Conservation (phyloP, 768 basidiomycete species). For the Fomitopsis pulvina region DNA sequence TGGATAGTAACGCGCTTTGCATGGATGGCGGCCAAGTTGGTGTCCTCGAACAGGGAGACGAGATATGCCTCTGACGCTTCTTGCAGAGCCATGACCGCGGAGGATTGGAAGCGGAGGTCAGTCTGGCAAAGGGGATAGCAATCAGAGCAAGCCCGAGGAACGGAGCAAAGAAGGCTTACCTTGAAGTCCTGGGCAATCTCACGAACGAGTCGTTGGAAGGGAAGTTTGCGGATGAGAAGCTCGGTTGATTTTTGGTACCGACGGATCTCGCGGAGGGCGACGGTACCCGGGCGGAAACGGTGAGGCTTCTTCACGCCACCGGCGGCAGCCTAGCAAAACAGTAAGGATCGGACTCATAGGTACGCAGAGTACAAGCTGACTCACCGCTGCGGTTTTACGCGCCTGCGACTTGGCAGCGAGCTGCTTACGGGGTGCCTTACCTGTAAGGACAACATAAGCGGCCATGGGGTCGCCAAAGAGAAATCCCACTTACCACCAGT, state of each 20-base stretch:
- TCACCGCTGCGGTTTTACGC: conserved; percentile 46
- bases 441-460: conserved; percentile 17
- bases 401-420: conserved; percentile 58
- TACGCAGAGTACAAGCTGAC: neutral
- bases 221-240: conserved; percentile 42
- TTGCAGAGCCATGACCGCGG: conserved; percentile 56
- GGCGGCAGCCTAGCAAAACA: conserved; percentile 29
- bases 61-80: conserved; percentile 47
- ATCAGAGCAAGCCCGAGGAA: neutral
- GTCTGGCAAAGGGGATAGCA: conserved; percentile 26
- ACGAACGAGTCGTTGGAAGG: conserved; percentile 59
- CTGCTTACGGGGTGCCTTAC: conserved; percentile 67
- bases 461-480: neutral
- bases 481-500: conserved; percentile 50
- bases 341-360: neutral
- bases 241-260: conserved; percentile 35
- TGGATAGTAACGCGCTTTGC: conserved; percentile 48
- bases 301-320: conserved; percentile 63
- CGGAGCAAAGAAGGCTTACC: conserved; percentile 22
- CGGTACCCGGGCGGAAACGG: conserved; percentile 33
- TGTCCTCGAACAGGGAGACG: conserved; percentile 38
- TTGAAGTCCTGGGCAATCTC: conserved; percentile 67
- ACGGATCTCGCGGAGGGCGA: conserved; percentile 32
- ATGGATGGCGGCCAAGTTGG: conserved; percentile 47
- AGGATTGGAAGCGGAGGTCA: conserved; percentile 59